phyloP scores from a whole-genome alignment of 441 rosid species.

The Croton laevigatus region DNA sequence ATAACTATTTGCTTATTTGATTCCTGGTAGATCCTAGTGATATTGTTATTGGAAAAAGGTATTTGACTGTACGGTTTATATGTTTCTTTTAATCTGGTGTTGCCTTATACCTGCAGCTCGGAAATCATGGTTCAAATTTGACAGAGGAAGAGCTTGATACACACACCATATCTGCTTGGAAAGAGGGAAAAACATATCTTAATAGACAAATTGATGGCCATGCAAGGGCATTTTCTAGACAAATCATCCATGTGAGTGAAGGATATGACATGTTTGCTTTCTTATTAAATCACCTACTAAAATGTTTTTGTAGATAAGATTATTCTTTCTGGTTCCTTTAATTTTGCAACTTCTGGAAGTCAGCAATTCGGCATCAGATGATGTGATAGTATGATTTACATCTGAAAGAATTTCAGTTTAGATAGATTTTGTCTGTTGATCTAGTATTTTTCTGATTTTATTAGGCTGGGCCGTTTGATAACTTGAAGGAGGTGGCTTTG shows the following conservation, averaged over 20 bases:
- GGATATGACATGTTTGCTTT: conserved; percentile 15
- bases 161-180: conserved; percentile 72
- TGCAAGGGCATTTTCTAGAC: conserved; percentile 42
- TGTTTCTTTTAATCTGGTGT: neutral
- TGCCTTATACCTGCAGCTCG: conserved; percentile 44
- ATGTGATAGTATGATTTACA: neutral
- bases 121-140: conserved; percentile 60
- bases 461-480: conserved; percentile 58
- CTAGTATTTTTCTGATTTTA: conserved; percentile 15
- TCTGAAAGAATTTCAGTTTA: neutral
- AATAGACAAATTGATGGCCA: conserved; percentile 49
- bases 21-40: no score
- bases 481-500: conserved; percentile 51
- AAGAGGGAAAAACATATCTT: conserved; percentile 56
- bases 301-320: neutral
- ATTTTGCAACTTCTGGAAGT: conserved; percentile 1
- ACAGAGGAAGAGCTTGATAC: conserved; percentile 74
- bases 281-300: neutral
- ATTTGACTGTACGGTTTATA: neutral
- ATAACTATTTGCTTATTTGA: neutral
- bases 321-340: neutral
- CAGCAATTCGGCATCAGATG: neutral
- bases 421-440: conserved; percentile 2
- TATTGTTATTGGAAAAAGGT: neutral
- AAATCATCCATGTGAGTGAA: conserved; percentile 51